Base-by-base conservation (phyloP, 2,329 filamentous ascomycete species). In the Scedosporium dehoogii region DNA sequence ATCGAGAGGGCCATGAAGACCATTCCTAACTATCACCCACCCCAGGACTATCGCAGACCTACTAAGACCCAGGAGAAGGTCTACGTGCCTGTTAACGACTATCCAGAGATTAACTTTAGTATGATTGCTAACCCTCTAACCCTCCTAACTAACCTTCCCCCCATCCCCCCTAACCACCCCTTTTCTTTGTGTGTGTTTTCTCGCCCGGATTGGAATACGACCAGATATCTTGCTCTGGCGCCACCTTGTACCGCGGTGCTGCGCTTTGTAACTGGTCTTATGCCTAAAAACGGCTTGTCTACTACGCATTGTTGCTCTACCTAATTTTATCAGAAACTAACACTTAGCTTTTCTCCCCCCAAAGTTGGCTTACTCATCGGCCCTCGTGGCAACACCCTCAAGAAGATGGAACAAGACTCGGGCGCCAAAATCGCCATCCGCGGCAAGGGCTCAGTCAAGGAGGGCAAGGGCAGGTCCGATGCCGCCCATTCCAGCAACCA, bases 21-120 rank as follows among this genome's bases (percentile, higher is more conserved):
- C 73, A 97, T 99, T 76, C 93, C 94, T 80, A 97, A 97, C 85
- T 99, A 99, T 76, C 92, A 97, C 75, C 94, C 94, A 71, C 94
- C 94, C 64, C 91, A 93, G 83, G 94, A 99, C 76, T 99, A 99
- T 78, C 91, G 94, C 76, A 91, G 94, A 72, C 94, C 94, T 66
- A 97, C 93, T 76, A 99, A 99, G 89, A 99, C 94, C 74, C 94
- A 99, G 80, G 94, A 99, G 84, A 99, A 99, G 84, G 96, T 99
- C 89, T 99, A 99, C 76, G 94, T 99, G 77, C 94, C 94, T 76
- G 94, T 99, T 81, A 99, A 99, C 86, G 94, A 99, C 79, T 99
- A 99, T 78, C 94, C 94, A 84, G 94, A 99, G 79, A 97, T 99
- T 88, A 99, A 99, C 89, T 99, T 99, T 91, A 99, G 94, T 99